Percentiles rank a stretch among this genome's conserved stretches.
Conservation (phyloP, 495 filamentous ascomycete species). For the Penicillium canescens region DNA sequence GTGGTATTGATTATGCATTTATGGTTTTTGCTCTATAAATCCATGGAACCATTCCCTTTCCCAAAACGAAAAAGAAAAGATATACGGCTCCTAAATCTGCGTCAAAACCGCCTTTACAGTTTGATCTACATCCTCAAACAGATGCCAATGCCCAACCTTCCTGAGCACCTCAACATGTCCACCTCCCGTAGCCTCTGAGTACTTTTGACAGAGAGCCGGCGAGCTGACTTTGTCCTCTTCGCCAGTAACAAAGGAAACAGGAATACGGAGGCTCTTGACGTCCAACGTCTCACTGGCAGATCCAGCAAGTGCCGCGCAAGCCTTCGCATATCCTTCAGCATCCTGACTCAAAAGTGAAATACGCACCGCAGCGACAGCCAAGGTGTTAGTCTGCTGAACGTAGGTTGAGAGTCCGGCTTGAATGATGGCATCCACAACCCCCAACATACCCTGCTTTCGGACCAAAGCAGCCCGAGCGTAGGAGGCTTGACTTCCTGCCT, state of each 20-base stretch:
- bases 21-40: too few relatives aligned
- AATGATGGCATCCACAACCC: conserved; percentile 36
- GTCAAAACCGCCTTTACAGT: conserved; percentile 11
- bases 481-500: conserved; percentile 21
- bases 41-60: too few relatives aligned
- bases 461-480: conserved; percentile 38
- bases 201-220: conserved; percentile 11
- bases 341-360: conserved; percentile 44
- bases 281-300: conserved; percentile 27
- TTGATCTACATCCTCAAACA: conserved; percentile 17
- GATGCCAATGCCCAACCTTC: conserved; percentile 20
- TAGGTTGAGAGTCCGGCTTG: conserved; percentile 32
- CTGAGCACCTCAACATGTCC: conserved; percentile 8
- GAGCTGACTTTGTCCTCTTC: conserved; percentile 40
- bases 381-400: conserved; percentile 34
- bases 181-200: conserved; percentile 8
- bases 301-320: conserved; percentile 48
- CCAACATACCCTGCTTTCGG: conserved; percentile 42
- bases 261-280: conserved; percentile 20
- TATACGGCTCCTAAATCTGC: neutral
- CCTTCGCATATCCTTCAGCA: conserved; percentile 57
- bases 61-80: too few relatives aligned
- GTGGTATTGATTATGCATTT: too few relatives aligned
- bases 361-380: conserved; percentile 40
- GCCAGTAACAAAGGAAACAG: conserved; percentile 39